Base-by-base conservation (phyloP, 306 rosid species). In the Pyrus communis region DNA sequence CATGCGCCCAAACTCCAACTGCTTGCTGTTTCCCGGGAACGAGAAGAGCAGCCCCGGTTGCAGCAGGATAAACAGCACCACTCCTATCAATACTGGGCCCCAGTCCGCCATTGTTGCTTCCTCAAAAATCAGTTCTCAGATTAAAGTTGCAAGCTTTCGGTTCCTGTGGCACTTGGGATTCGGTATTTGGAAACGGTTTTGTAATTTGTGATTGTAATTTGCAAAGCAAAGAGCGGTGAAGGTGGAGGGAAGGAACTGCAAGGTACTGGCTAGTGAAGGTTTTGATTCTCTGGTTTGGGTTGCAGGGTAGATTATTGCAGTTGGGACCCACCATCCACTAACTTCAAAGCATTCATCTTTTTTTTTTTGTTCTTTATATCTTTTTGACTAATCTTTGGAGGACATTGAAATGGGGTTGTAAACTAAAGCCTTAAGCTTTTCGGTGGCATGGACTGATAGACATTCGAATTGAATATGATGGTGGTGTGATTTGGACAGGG, bases 61-160 rank as follows among this genome's bases (percentile, higher is more conserved):
- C 11, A 95, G 97, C 11, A 95, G 88, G 63, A 95, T 93, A 82
- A 95, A 92, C 68, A 95, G 78, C 22, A 95, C 96, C 9, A 95
- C 97, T 1, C 97, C 99, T 14, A 95, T 83, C 31, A 95, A n/a
- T n/a, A 95, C 96, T 0, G 97, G 97, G 1, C 89, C 98, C 99
- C 99, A 92, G 80, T 95, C 99, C n/a, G 92, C 86, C 99, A 95
- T 94, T 75, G 33, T 18, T 72, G 4, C 3, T 46, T 27, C 4
- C 14, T 38, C 0, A 14, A n/a, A 3, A 17, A 9, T 14, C 3
- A 10, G 40, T 8, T 28, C 23, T 30, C 76, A 14, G 23, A 27
- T 30, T n/a, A 35, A 57, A 73, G 55, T 58, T 17, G 3, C 57
- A 4, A 73, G 55, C 77, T 42, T 27, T 27, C 67, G 18, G 68